Evolutionary conservation across 257 asterid genomes (phyloP).

Genomic region (Plectranthus barbatus): DNA sequence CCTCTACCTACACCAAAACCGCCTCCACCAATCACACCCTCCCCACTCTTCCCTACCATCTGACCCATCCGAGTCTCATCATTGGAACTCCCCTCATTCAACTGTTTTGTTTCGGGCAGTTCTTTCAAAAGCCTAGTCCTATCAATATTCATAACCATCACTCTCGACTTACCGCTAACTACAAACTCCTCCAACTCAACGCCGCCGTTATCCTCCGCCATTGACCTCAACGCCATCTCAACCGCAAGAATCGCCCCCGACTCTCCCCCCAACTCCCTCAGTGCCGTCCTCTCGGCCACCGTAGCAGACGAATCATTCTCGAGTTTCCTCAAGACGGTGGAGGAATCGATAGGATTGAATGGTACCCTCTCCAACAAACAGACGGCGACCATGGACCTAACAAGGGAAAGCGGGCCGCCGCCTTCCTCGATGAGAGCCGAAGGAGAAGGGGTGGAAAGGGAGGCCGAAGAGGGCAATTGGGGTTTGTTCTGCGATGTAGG

Average conservation of each 20-base stretch:
- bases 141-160: slow-evolving; percentile 78
- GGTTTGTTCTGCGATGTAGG: slow-evolving; percentile 9
- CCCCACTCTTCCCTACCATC: slow-evolving; percentile 25
- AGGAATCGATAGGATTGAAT: slow-evolving; percentile 63
- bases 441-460: slow-evolving; percentile 26
- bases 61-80: slow-evolving; percentile 36
- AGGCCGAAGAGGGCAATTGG: slow-evolving; percentile 24
- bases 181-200: slow-evolving; percentile 80
- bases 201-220: slow-evolving; percentile 86
- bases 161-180: slow-evolving; percentile 75
- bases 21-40: slow-evolving; percentile 28
- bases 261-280: slow-evolving; percentile 89
- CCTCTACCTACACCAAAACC: slow-evolving; percentile 44
- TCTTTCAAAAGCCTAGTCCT: slow-evolving; percentile 73
- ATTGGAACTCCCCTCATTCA: slow-evolving; percentile 26
- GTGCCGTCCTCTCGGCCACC: slow-evolving; percentile 53
- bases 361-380: slow-evolving; percentile 85
- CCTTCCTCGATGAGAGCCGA: slow-evolving; percentile 48
- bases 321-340: slow-evolving; percentile 71
- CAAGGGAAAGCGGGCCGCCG: slow-evolving; percentile 63
- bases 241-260: slow-evolving; percentile 65
- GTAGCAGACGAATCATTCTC: slow-evolving; percentile 65
- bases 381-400: slow-evolving; percentile 85
- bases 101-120: slow-evolving; percentile 71
- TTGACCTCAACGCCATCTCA: slow-evolving; percentile 84